Evolutionary conservation across 2,329 filamentous ascomycete genomes (phyloP), one percentile per base, ranked within the genome.

Genomic region (Cercospora sojina): DNA sequence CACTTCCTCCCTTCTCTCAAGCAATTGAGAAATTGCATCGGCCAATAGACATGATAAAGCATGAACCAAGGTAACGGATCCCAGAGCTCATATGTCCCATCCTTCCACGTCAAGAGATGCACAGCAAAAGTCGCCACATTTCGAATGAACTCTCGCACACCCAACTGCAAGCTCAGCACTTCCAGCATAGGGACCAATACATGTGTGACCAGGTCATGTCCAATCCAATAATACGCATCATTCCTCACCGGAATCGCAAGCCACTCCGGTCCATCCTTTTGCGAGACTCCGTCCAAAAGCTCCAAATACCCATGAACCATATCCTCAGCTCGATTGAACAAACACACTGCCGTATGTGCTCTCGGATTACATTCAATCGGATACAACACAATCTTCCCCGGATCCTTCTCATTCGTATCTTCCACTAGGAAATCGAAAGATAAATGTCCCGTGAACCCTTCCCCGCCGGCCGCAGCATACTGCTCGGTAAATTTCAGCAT

Each of bases 331-430:
- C 77, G 74, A 38, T 79, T 78, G 74, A 91, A 90, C 0, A 91
- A 78, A 1, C 87, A 81, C 0, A 89, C 85, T 0, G 89, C 89
- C 0, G 89, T 91, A 71, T 91, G 89, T 0, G 86, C 87, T 13
- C 89, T 81, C 0, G 89, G 89, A 64, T 91, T 91, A 73, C 89
- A 91, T 74, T 91, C 89, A 64, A 91, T 91, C 0, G 88, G 87
- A 69, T 87, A 89, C 1, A 91, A 75, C 12, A 80, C 72, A 70
- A 77, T 70, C 13, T 73, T 63, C 5, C 68, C 69, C 5, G 72
- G 67, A 43, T 76, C 69, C 7, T 59, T 68, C 9, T 69, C 61
- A 35, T 74, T 68, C 59, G 73, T 59, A 64, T 77, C 70, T 57
- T 86, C 83, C 2, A 90, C 84, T 70, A 92, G 79, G 68, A 93